Evolutionary conservation across 2,329 filamentous ascomycete genomes (phyloP).

Genomic region (Amauroascus niger): DNA sequence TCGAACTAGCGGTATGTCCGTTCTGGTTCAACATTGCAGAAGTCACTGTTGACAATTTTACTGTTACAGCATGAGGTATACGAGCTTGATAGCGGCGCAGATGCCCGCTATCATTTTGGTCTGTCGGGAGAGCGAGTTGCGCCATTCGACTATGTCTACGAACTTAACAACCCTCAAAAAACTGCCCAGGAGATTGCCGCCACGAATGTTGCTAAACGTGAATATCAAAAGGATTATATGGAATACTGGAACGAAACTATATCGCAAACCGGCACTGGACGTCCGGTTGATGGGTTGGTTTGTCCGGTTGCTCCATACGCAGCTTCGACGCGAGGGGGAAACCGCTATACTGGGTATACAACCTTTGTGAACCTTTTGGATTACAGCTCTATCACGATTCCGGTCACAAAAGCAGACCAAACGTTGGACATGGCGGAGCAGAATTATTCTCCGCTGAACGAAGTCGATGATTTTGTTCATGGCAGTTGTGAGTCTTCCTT

Average conservation of each 20-base stretch:
- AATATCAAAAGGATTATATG: conserved; percentile 44
- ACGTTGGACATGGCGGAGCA: conserved; percentile 36
- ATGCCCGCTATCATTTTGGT: conserved; percentile 42
- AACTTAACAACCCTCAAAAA: conserved; percentile 32
- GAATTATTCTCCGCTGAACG: conserved; percentile 33
- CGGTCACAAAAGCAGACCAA: conserved; percentile 47
- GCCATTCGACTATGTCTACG: conserved; percentile 23
- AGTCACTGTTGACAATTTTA: not conserved
- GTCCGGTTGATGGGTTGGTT: conserved; percentile 46
- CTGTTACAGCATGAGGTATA: not conserved
- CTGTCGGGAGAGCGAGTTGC: conserved; percentile 44
- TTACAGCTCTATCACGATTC: conserved; percentile 47
- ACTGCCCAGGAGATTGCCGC: conserved; percentile 31
- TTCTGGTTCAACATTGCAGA: not conserved
- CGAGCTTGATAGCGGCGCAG: conserved; percentile 29
- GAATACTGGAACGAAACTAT: conserved; percentile 55
- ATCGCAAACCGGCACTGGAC: conserved; percentile 38
- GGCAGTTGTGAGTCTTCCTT: conserved; percentile 38
- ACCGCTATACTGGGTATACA: conserved; percentile 40
- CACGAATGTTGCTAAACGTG: conserved; percentile 45
- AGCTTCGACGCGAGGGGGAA: conserved; percentile 35
- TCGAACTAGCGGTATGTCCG: conserved; percentile 33
- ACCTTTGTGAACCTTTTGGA: conserved; percentile 47
- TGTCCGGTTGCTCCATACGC: conserved; percentile 36
- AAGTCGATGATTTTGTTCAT: conserved; percentile 37